Percentiles rank a stretch among this genome's conserved stretches.
phyloP scores from a whole-genome alignment of 805 yeast species.

The Saccharomycopsis microspora region DNA sequence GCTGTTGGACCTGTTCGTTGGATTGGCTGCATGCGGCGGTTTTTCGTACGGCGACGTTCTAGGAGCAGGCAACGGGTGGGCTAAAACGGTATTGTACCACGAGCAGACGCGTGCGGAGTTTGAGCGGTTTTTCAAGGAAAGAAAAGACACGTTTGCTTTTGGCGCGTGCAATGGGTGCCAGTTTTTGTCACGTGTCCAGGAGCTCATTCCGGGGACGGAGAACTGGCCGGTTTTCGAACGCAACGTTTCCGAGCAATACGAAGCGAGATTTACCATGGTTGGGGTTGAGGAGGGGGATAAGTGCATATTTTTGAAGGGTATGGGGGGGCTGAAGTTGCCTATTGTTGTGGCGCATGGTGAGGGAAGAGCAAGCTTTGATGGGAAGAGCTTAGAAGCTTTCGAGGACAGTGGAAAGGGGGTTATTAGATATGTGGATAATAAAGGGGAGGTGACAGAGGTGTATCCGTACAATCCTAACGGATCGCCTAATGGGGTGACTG shows the following conservation, averaged over 20 bases:
- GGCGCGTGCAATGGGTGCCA: conserved; percentile 99
- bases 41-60: conserved; percentile 97
- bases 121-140: conserved; percentile 66
- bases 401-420: conserved; percentile 43
- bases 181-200: conserved; percentile 78
- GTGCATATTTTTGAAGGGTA: conserved; percentile 69
- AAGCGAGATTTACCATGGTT: conserved; percentile 86
- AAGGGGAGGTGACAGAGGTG: conserved; percentile 69
- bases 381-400: conserved; percentile 37
- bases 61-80: conserved; percentile 99
- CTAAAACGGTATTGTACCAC: conserved; percentile 85
- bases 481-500: conserved; percentile 86
- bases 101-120: conserved; percentile 69
- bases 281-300: conserved; percentile 50
- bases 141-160: conserved; percentile 88
- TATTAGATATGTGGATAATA: conserved; percentile 81
- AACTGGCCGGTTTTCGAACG: conserved; percentile 94
- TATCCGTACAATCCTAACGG: conserved; percentile 97
- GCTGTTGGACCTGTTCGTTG: conserved; percentile 69
- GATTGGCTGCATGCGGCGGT: conserved; percentile 98
- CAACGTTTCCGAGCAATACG: conserved; percentile 88
- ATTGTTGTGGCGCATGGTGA: conserved; percentile 99
- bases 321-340: conserved; percentile 91
- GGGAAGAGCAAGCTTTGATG: conserved; percentile 78
- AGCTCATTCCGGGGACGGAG: conserved; percentile 85